Evolutionary conservation across 148 eudicot species (phyloP).

Genomic region (Chenopodium berlandieri): DNA sequence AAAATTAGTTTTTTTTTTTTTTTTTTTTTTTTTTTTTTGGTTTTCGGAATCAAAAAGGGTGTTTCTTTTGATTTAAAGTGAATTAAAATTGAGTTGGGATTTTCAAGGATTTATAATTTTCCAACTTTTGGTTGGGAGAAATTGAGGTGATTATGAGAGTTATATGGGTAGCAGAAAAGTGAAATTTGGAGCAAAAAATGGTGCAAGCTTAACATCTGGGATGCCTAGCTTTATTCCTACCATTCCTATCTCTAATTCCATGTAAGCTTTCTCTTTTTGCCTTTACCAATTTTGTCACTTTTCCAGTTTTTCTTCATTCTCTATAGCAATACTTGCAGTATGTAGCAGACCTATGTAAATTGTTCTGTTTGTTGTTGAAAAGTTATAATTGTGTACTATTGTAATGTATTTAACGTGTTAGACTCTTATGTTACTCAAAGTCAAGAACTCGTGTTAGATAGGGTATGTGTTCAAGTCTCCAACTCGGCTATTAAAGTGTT

Average conservation of each 20-base stretch:
- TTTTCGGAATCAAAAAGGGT: not conserved
- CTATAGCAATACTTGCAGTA: not conserved
- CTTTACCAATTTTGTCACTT: constrained; percentile 1
- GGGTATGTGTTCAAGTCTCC: not conserved
- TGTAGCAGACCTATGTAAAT: not conserved
- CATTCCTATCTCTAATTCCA: constrained; percentile 38
- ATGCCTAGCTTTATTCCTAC: constrained; percentile 49
- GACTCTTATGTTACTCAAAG: not conserved
- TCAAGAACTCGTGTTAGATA: not conserved
- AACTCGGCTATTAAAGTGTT: not conserved
- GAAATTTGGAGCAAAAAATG: constrained; percentile 38
- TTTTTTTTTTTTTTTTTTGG: no score
- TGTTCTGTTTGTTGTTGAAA: constrained; percentile 9
- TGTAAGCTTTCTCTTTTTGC: constrained; percentile 32
- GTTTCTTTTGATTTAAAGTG: no score
- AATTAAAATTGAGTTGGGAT: constrained; percentile 5
- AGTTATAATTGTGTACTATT: not conserved
- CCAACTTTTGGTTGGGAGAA: not conserved
- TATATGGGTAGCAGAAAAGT: constrained; percentile 37
- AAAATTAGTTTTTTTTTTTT: not conserved
- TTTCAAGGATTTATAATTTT: not conserved
- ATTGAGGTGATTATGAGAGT: constrained; percentile 27
- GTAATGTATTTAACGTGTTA: not conserved
- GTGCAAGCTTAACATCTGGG: constrained; percentile 35
- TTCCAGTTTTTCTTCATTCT: not conserved